Evolutionary conservation across 1,139 yeast genomes (phyloP).

Genomic region (Scheffersomyces quercinus): DNA sequence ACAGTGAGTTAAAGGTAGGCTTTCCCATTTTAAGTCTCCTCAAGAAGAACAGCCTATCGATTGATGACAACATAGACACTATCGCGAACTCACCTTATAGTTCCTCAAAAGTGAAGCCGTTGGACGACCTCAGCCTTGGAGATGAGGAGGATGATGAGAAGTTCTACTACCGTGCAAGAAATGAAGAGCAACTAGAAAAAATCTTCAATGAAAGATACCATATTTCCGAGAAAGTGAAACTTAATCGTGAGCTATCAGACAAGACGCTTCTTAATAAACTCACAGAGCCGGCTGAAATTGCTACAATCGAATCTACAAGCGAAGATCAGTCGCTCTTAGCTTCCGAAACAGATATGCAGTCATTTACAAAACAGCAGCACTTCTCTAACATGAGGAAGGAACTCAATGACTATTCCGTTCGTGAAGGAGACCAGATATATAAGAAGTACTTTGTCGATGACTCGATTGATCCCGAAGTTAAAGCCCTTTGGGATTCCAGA

Average conservation of each 20-base stretch:
- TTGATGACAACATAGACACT: background rate
- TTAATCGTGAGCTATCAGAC: background rate
- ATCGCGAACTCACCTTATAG: no score
- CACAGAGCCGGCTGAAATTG: background rate
- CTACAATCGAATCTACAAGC: background rate
- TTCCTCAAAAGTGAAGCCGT: background rate
- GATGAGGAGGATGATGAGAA: conserved; percentile 12
- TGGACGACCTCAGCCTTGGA: background rate
- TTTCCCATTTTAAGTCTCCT: no score
- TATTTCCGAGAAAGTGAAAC: background rate
- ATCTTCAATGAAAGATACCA: background rate
- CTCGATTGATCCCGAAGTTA: conserved; percentile 52
- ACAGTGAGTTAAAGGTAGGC: background rate
- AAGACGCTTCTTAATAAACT: background rate
- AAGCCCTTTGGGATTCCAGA: conserved; percentile 51
- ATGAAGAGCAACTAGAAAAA: background rate
- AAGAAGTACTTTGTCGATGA: conserved; percentile 40
- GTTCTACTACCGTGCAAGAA: conserved; percentile 11
- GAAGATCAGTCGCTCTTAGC: conserved; percentile 9
- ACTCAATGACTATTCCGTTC: conserved; percentile 42
- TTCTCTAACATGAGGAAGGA: conserved; percentile 13
- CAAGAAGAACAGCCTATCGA: background rate
- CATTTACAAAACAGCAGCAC: conserved; percentile 11
- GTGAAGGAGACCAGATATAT: conserved; percentile 52
- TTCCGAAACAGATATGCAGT: conserved; percentile 6